Evolutionary conservation across 805 yeast genomes (phyloP), one percentile per base, ranked within the genome.

Genomic region (Nakazawaea ambrosiae): DNA sequence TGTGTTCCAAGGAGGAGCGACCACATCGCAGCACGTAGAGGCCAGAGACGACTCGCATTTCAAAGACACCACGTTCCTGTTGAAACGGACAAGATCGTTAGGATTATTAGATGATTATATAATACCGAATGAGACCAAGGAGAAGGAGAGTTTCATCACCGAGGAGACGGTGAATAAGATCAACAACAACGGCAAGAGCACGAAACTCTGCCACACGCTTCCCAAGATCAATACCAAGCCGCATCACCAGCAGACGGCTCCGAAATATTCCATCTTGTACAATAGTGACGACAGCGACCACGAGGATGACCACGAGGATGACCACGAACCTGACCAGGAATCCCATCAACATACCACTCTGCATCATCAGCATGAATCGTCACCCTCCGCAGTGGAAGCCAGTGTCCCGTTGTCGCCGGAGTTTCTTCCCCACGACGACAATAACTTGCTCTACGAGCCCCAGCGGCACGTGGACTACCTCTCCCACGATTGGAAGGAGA

Each of bases 81-180:
- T 86, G 50, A 86, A 85, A 50, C 63, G 95, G 53, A 86, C 95
- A 24, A 70, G 92, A 50, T 81, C 92, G 6, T 65, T 86, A 68
- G 95, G 96, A 1, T 57, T 84, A 11, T 63, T 86, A 47, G 94
- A 82, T 50, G 85, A 34, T 5, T 39, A 30, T n/a, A 39, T 39
- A 15, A 27, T 27, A 12, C 36, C 40, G 2, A 44, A 42, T 39
- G 85, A 79, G 65, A 92, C 94, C 53, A 88, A 88, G 71, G 75
- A 84, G 61, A 88, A 81, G 54, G 96, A 96, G 60, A 95, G 94
- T 26, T 79, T 90, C 48, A 92, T 90, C 40, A 75, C 92, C 43
- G 96, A 89, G 61, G 96, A 85, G 52, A 90, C 92, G 62, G 81
- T 92, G 86, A 84, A 89, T 45, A 81, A 81, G 68, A 85, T 90